phyloP scores from a whole-genome alignment of 164 flowering plant species.

The Vitis labrusca region DNA sequence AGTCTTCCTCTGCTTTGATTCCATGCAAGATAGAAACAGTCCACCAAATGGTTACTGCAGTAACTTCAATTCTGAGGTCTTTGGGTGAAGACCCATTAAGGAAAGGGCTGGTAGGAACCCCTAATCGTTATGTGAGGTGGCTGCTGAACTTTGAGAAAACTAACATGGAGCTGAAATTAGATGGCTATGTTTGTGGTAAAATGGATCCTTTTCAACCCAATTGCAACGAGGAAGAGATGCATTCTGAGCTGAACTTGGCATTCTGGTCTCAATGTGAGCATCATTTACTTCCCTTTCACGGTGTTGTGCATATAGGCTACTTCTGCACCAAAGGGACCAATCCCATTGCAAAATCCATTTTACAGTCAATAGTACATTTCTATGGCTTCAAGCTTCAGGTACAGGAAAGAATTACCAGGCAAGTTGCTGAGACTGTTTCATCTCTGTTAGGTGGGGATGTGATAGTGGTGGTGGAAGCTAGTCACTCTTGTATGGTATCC shows the following conservation, averaged over 20 bases:
- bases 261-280: conserved; percentile 98
- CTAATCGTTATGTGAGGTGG: conserved; percentile 80
- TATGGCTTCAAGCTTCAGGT: conserved; percentile 93
- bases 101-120: conserved; percentile 75
- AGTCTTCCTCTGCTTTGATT: conserved; percentile 20
- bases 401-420: conserved; percentile 89
- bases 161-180: conserved; percentile 55
- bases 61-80: conserved; percentile 55
- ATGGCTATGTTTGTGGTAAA: conserved; percentile 34
- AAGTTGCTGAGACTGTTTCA: conserved; percentile 85
- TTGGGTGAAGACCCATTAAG: conserved; percentile 87
- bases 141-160: conserved; percentile 68
- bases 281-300: conserved; percentile 92
- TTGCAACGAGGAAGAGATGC: conserved; percentile 25
- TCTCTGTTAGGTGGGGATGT: conserved; percentile 61
- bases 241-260: conserved; percentile 63
- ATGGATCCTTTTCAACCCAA: conserved; percentile 17
- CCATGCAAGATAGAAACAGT: conserved; percentile 27
- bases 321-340: conserved; percentile 31
- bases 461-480: conserved; percentile 90
- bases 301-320: conserved; percentile 86
- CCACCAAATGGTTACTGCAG: conserved; percentile 60
- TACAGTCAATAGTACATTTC: conserved; percentile 77
- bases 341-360: conserved; percentile 43
- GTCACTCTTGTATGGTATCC: conserved; percentile 91